A percentile compares a stretch with the other conserved stretches of the same genome.
phyloP scores from a whole-genome alignment of 306 rosid species.

The Pterocarpus macrocarpus region DNA sequence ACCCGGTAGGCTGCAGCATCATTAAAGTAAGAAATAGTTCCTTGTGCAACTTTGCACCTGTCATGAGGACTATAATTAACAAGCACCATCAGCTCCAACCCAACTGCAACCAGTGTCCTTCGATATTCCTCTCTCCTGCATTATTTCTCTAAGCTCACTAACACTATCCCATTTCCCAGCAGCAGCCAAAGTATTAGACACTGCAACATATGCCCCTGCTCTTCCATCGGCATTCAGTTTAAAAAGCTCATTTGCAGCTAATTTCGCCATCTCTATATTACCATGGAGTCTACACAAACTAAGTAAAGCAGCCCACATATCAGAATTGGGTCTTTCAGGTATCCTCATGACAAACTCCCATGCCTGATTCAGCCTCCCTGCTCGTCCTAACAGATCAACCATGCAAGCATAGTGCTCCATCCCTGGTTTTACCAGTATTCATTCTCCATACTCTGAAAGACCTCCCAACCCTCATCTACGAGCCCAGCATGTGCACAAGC shows the following conservation, averaged over 20 bases:
- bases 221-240: constrained; percentile 66
- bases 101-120: constrained; percentile 76
- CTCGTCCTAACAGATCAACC: constrained; percentile 91
- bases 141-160: constrained; percentile 81
- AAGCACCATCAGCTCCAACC: constrained; percentile 68
- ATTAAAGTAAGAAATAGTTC: not conserved
- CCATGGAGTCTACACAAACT: constrained; percentile 87
- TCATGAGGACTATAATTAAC: constrained; percentile 31
- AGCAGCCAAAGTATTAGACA: constrained; percentile 87
- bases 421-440: constrained; percentile 68
- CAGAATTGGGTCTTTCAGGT: constrained; percentile 82
- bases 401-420: constrained; percentile 97
- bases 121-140: constrained; percentile 77
- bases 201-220: constrained; percentile 88
- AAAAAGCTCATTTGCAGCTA: constrained; percentile 80
- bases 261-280: constrained; percentile 72
- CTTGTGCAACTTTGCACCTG: constrained; percentile 1
- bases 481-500: constrained; percentile 94
- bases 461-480: constrained; percentile 72
- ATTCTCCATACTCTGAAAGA: constrained; percentile 74
- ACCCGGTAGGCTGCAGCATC: not conserved
- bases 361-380: constrained; percentile 74
- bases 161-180: constrained; percentile 94
- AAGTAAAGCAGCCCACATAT: constrained; percentile 91
- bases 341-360: constrained; percentile 77